Percentiles rank a stretch among this genome's conserved stretches.
These are phyloP conservation scores for Cryptococcus wingfieldii DNA, from an alignment of 1,284 basidiomycete genomes.

Conservation along the genomic window DNA sequence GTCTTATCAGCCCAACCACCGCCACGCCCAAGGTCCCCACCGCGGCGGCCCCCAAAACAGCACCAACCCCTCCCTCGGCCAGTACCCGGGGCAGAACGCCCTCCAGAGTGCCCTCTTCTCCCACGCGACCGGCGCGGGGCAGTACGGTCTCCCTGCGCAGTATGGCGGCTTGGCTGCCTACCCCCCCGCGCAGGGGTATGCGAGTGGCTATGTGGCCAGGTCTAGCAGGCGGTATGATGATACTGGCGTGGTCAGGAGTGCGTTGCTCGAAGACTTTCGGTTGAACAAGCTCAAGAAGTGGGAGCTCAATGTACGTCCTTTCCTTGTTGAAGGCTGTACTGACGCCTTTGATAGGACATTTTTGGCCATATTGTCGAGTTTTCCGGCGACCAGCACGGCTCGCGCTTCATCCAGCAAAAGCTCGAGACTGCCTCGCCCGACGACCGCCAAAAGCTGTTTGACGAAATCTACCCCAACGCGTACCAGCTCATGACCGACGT, in stretches of 20 bases:
- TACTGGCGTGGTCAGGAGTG: slow-evolving; percentile 10
- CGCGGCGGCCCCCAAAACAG: not conserved
- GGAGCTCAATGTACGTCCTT: slow-evolving; percentile 63
- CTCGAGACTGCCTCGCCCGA: slow-evolving; percentile 70
- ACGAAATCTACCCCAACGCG: slow-evolving; percentile 81
- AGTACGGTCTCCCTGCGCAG: slow-evolving; percentile 18
- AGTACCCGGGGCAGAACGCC: slow-evolving; percentile 3
- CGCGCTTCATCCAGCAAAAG: slow-evolving; percentile 83
- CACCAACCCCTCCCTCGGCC: slow-evolving; percentile 3
- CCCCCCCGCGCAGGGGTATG: slow-evolving; percentile 6
- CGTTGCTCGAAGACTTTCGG: slow-evolving; percentile 72
- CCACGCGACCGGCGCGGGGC: not conserved
- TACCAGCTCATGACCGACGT: slow-evolving; percentile 85
- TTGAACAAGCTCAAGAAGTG: slow-evolving; percentile 70
- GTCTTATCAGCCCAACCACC: not conserved
- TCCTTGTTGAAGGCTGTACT: not conserved
- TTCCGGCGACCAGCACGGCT: slow-evolving; percentile 88
- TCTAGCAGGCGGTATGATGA: slow-evolving; percentile 13
- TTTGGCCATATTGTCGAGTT: slow-evolving; percentile 86
- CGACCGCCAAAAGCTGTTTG: slow-evolving; percentile 77
- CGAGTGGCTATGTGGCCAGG: slow-evolving; percentile 1
- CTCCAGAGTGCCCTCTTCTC: not conserved
- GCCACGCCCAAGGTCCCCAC: not conserved
- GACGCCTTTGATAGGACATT: slow-evolving; percentile 57
- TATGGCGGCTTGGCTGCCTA: slow-evolving; percentile 45